phyloP scores from a whole-genome alignment of 257 asterid species.

The Nicotiana undulata region DNA sequence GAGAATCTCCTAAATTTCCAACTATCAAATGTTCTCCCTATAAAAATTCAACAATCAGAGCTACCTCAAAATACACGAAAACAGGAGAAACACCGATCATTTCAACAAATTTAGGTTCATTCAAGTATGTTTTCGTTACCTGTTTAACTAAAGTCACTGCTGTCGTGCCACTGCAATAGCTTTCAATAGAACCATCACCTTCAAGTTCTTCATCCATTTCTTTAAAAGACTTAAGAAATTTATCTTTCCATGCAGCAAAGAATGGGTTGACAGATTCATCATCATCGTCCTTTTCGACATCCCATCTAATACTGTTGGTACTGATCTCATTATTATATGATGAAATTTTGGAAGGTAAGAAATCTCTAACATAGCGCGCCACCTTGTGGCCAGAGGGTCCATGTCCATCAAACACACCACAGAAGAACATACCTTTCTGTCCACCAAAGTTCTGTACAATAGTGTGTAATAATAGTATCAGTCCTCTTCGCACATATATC shows the following conservation, averaged over 20 bases:
- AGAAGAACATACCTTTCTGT: conserved; percentile 55
- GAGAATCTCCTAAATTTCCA: conserved; percentile 81
- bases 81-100: background rate
- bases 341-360: conserved; percentile 66
- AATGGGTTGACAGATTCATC: conserved; percentile 25
- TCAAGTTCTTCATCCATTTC: conserved; percentile 72
- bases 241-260: conserved; percentile 53
- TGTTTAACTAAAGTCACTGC: conserved; percentile 61
- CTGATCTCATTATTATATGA: conserved; percentile 18
- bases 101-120: background rate
- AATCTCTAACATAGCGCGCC: conserved; percentile 56
- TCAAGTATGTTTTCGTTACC: conserved; percentile 26
- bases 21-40: conserved; percentile 74
- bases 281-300: background rate
- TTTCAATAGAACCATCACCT: conserved; percentile 45
- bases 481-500: background rate
- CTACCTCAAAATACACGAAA: background rate
- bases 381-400: conserved; percentile 93
- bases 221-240: conserved; percentile 36
- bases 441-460: conserved; percentile 54
- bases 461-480: background rate
- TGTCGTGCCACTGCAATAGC: conserved; percentile 81
- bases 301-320: background rate
- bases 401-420: conserved; percentile 89
- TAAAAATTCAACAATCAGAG: background rate